Evolutionary conservation across 768 basidiomycete genomes (phyloP).

Genomic region (Scleroderma bovista): DNA sequence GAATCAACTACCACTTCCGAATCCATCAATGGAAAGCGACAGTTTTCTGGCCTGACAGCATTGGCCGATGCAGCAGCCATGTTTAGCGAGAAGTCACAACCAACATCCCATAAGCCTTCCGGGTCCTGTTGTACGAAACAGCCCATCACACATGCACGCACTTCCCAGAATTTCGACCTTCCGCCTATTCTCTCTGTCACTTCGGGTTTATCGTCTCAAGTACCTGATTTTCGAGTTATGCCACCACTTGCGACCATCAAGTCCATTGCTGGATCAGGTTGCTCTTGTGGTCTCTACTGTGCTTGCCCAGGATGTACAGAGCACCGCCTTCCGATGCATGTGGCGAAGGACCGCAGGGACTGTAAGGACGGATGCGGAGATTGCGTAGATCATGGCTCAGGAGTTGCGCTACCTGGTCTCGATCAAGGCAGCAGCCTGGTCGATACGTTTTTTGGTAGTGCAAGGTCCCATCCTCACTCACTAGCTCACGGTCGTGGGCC

Average conservation of each 20-base stretch:
- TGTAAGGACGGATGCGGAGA: slow-evolving; percentile 51
- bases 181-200: slow-evolving; percentile 40
- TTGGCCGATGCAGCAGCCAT: slow-evolving; percentile 35
- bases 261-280: slow-evolving; percentile 62
- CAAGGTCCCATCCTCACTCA: slow-evolving; percentile 59
- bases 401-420: slow-evolving; percentile 38
- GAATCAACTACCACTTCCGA: slow-evolving; percentile 6
- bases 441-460: slow-evolving; percentile 61
- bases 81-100: slow-evolving; percentile 9
- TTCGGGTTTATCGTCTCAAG: slow-evolving; percentile 11
- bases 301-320: slow-evolving; percentile 69
- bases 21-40: slow-evolving; percentile 3
- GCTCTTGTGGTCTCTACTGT: slow-evolving; percentile 65
- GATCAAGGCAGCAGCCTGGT: slow-evolving; percentile 34
- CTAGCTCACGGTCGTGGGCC: slow-evolving; percentile 31
- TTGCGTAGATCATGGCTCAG: slow-evolving; percentile 52
- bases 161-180: slow-evolving; percentile 34
- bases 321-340: slow-evolving; percentile 54
- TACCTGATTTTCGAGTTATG: slow-evolving; percentile 50
- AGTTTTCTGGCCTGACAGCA: slow-evolving; percentile 24
- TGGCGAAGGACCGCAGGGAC: slow-evolving; percentile 30
- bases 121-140: slow-evolving; percentile 17
- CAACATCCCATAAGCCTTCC: slow-evolving; percentile 4
- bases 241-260: slow-evolving; percentile 54
- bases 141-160: background rate